Percentiles rank a stretch among this genome's conserved stretches.
Conservation (phyloP, 768 basidiomycete genomes). For the Pholiota molesta region DNA sequence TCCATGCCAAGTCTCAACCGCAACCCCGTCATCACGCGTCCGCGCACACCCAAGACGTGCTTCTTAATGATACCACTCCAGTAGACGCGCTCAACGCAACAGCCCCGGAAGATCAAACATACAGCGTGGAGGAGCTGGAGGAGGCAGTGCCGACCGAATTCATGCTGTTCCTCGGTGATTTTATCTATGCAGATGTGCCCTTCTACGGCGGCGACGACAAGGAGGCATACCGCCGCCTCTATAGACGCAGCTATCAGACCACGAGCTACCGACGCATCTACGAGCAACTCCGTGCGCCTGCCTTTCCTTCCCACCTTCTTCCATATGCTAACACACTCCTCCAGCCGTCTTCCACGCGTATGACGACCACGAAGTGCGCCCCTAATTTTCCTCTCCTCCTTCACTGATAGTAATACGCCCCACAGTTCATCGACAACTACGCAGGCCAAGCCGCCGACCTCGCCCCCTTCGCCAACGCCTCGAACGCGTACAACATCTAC, state of each 20-base stretch:
- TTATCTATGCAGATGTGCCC: slow-evolving; percentile 78
- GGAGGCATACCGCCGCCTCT: slow-evolving; percentile 65
- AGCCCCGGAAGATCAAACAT: too few species aligned
- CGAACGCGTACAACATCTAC: slow-evolving; percentile 62
- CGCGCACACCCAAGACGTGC: too few species aligned
- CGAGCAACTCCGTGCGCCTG: slow-evolving; percentile 64
- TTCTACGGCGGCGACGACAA: slow-evolving; percentile 57
- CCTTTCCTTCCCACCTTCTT: not conserved
- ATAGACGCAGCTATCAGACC: slow-evolving; percentile 68
- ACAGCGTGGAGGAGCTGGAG: too few species aligned
- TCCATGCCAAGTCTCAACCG: slow-evolving; percentile 32
- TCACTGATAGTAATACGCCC: not conserved
- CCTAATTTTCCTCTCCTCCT: not conserved
- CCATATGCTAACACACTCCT: slow-evolving; percentile 2
- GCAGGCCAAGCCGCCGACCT: slow-evolving; percentile 58
- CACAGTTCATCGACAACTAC: slow-evolving; percentile 68
- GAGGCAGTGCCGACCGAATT: slow-evolving; percentile 47
- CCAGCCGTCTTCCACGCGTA: slow-evolving; percentile 70
- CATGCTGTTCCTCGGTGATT: slow-evolving; percentile 73
- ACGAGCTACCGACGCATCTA: slow-evolving; percentile 68
- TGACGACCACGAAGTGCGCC: slow-evolving; percentile 69
- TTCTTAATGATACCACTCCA: too few species aligned
- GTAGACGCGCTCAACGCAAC: too few species aligned
- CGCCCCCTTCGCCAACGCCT: slow-evolving; percentile 60
- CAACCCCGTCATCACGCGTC: slow-evolving; percentile 9